Percentiles rank a stretch among this genome's conserved stretches.
These are phyloP conservation scores for Macroventuria anomochaeta DNA, from an alignment of 2,329 filamentous ascomycete species.

Conservation along the genomic window DNA sequence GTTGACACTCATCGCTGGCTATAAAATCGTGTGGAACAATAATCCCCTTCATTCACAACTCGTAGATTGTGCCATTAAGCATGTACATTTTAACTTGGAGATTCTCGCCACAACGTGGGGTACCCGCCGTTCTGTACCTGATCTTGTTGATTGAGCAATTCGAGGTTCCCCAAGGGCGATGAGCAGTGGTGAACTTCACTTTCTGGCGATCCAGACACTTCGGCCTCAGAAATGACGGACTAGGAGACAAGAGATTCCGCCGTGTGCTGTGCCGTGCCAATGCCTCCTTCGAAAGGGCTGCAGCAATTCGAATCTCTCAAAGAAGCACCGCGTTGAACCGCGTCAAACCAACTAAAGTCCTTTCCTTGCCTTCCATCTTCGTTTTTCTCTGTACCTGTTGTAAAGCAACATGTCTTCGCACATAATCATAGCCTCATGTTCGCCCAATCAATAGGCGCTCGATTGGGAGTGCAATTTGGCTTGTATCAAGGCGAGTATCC, in stretches of 20 bases:
- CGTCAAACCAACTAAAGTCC: too few species aligned
- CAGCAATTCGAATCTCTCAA: background rate
- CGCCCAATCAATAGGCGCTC: slow-evolving; percentile 34
- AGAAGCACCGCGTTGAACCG: background rate
- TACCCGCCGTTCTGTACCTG: background rate
- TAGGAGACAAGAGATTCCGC: background rate
- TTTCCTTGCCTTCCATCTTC: background rate
- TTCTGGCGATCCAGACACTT: background rate
- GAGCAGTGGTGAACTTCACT: background rate
- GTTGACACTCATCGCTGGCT: too few species aligned
- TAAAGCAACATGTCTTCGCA: background rate
- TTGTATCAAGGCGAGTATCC: slow-evolving; percentile 69
- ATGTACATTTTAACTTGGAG: background rate
- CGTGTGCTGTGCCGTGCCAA: background rate
- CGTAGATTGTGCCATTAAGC: background rate
- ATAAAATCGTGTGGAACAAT: too few species aligned
- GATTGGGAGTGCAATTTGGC: slow-evolving; percentile 62
- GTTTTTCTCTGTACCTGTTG: background rate
- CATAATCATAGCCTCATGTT: slow-evolving; percentile 18
- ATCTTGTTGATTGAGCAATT: background rate
- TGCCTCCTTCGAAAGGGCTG: background rate
- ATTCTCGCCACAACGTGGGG: background rate
- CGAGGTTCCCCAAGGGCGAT: background rate
- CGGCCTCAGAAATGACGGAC: background rate
- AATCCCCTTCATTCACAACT: background rate